phyloP scores from a whole-genome alignment of 2,329 filamentous ascomycete species.

The Parastagonospora avenae region DNA sequence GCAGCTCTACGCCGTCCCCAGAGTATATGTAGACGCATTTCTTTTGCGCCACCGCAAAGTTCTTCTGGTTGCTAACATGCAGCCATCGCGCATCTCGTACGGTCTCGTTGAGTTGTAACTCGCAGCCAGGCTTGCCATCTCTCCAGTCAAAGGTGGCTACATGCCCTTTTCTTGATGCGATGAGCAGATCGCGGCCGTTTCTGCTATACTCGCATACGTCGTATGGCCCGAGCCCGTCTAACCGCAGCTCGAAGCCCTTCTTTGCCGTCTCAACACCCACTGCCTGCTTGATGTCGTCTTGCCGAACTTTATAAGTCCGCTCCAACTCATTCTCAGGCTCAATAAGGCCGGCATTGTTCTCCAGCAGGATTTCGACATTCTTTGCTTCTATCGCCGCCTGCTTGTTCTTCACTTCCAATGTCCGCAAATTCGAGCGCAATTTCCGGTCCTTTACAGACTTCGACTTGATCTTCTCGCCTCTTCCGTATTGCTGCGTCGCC shows the following conservation, averaged over 20 bases:
- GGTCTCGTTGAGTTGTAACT: constrained; percentile 89
- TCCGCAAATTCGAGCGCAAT: constrained; percentile 76
- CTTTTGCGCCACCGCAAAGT: constrained; percentile 94
- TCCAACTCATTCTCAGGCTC: constrained; percentile 89
- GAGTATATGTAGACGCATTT: constrained; percentile 98
- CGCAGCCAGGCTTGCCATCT: constrained; percentile 86
- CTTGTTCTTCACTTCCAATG: constrained; percentile 81
- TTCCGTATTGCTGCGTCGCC: constrained; percentile 79
- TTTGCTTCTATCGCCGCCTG: constrained; percentile 83
- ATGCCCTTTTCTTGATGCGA: constrained; percentile 91
- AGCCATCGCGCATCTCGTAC: constrained; percentile 89
- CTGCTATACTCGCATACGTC: constrained; percentile 85
- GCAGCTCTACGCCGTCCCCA: constrained; percentile 84
- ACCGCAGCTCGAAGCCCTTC: constrained; percentile 88
- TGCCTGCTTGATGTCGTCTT: constrained; percentile 78
- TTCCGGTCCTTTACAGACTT: constrained; percentile 87
- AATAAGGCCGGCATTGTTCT: constrained; percentile 83
- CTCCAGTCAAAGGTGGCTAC: constrained; percentile 97
- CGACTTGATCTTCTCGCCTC: constrained; percentile 75
- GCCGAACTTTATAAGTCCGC: constrained; percentile 87
- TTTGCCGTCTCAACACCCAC: constrained; percentile 84
- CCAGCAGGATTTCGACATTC: constrained; percentile 92
- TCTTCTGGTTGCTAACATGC: constrained; percentile 79
- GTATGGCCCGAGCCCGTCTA: constrained; percentile 81
- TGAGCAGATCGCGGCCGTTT: constrained; percentile 82